These are phyloP conservation scores for Saccharomyces hybrid DNA, from an alignment of 1,139 yeast genomes.

Conservation along the genomic window DNA sequence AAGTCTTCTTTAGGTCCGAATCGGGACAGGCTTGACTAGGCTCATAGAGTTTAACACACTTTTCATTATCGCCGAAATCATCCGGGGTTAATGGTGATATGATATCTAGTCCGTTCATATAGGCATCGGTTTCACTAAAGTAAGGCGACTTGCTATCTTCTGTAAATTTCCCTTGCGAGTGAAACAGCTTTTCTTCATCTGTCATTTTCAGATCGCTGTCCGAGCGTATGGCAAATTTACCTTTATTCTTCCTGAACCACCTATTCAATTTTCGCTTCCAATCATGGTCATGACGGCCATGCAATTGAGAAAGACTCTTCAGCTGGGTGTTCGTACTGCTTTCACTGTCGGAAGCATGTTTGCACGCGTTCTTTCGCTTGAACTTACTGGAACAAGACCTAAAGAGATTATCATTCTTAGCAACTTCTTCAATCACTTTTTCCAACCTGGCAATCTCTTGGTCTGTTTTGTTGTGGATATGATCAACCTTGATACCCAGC, in stretches of 20 bases:
- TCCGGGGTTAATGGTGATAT: neutral
- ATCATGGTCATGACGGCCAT: neutral
- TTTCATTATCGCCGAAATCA: neutral
- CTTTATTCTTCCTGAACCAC: neutral
- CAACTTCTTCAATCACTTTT: conserved; percentile 6
- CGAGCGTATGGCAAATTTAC: neutral
- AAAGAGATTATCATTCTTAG: neutral
- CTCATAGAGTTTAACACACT: neutral
- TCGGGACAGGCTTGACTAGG: neutral
- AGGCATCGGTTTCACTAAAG: neutral
- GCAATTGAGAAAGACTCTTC: neutral
- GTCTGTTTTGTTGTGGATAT: conserved; percentile 1
- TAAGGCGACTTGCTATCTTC: neutral
- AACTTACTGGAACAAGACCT: neutral
- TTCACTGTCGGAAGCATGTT: neutral
- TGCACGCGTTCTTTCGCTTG: neutral
- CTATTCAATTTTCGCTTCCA: neutral
- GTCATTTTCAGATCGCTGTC: neutral
- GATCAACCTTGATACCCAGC: neutral
- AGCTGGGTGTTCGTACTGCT: neutral
- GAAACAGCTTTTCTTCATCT: too few relatives aligned
- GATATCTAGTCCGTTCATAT: neutral
- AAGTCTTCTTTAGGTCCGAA: neutral
- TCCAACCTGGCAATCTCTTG: conserved; percentile 4
- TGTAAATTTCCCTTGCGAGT: neutral